Conservation (phyloP, 768 basidiomycete genomes). For the Lactarius hatsudake region DNA sequence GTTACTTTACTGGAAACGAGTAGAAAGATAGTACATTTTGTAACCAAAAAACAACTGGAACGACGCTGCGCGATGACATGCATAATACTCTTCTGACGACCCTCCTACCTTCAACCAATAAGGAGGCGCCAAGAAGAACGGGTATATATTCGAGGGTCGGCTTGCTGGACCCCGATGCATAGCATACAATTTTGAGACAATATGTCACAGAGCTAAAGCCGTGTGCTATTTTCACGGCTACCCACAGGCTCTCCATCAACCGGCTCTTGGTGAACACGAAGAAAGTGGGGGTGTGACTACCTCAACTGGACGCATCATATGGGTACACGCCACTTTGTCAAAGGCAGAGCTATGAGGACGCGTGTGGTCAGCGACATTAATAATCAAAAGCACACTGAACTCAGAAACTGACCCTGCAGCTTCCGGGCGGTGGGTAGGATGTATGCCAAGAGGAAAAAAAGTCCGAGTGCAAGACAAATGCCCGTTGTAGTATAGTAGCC, state of each 20-base stretch:
- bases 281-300: not conserved
- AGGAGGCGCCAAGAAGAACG: not conserved
- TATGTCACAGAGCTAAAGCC: not conserved
- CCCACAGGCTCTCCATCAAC: not conserved
- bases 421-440: conserved; percentile 81
- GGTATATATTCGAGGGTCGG: not conserved
- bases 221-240: not conserved
- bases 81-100: not conserved
- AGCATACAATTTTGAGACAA: not conserved
- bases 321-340: conserved; percentile 69
- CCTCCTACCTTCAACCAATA: not conserved
- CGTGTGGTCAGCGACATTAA: not conserved
- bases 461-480: conserved; percentile 76
- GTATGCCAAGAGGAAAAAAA: conserved; percentile 67
- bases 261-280: not conserved
- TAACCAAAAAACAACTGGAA: not conserved
- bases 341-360: conserved; percentile 55
- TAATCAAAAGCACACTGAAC: not conserved
- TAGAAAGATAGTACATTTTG: not conserved
- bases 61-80: not conserved
- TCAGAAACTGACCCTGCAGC: conserved; percentile 69
- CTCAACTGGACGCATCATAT: conserved; percentile 30
- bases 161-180: not conserved
- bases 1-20: not conserved
- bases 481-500: conserved; percentile 87